Percentiles rank a stretch among this genome's conserved stretches.
phyloP scores from a whole-genome alignment of 495 filamentous ascomycete species.

The Podospora tetraspora region DNA sequence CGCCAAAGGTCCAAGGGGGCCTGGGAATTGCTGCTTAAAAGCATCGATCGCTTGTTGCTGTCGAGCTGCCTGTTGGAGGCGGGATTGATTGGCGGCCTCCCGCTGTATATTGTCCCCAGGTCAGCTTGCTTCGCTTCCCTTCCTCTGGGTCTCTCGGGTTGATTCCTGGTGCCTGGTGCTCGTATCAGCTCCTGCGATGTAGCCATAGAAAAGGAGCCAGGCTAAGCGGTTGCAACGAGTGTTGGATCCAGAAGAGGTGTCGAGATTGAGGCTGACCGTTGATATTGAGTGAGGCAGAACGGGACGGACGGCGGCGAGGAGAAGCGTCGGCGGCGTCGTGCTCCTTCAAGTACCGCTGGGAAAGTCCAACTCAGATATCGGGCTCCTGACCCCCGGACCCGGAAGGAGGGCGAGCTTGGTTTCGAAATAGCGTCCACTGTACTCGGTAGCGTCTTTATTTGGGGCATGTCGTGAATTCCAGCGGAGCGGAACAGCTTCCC shows the following conservation, averaged over 20 bases:
- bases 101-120: background rate
- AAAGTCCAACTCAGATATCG: background rate
- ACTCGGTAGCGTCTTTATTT: background rate
- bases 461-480: background rate
- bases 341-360: background rate
- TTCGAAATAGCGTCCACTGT: background rate
- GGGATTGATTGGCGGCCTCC: background rate
- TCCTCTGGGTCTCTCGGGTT: background rate
- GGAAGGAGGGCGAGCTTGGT: background rate
- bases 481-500: background rate
- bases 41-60: background rate
- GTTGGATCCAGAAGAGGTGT: background rate
- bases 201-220: background rate
- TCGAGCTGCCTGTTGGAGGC: background rate
- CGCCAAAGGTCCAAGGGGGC: background rate
- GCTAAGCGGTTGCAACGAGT: background rate
- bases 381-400: background rate
- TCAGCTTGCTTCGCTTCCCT: background rate
- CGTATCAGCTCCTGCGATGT: background rate
- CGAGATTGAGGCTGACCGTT: background rate
- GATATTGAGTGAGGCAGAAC: slow-evolving; percentile 6
- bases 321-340: too few species aligned
- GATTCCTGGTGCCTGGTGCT: background rate
- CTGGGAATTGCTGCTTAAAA: background rate
- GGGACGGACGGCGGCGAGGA: background rate